Evolutionary conservation across 1,284 basidiomycete genomes (phyloP).

Genomic region (Takashimella tepidaria): DNA sequence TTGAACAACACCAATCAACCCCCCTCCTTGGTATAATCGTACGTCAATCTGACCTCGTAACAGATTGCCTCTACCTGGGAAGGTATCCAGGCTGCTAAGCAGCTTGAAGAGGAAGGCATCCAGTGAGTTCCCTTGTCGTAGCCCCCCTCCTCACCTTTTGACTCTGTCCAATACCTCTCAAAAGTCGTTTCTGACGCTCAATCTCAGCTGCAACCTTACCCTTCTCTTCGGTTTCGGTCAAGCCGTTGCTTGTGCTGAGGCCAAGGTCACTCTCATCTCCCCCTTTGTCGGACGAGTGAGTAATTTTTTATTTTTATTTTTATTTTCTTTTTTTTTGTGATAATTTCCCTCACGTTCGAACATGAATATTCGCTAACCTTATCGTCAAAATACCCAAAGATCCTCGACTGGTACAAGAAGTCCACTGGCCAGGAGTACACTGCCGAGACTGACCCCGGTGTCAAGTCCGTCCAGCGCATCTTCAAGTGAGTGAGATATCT

Average conservation of each 20-base stretch:
- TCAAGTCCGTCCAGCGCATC: constrained; percentile 90
- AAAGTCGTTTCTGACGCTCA: background rate
- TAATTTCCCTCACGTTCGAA: too few species aligned
- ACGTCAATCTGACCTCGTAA: too few species aligned
- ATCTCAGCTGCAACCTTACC: constrained; percentile 80
- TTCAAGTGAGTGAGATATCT: constrained; percentile 61
- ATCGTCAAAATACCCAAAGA: constrained; percentile 51
- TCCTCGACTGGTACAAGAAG: constrained; percentile 97
- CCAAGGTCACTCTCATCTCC: constrained; percentile 95
- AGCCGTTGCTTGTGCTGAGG: constrained; percentile 98
- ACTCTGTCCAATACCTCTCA: too few species aligned
- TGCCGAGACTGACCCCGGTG: constrained; percentile 89
- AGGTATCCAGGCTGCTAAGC: constrained; percentile 96
- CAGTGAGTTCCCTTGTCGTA: too few species aligned
- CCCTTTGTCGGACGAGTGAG: constrained; percentile 95
- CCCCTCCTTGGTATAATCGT: too few species aligned
- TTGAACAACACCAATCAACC: too few species aligned
- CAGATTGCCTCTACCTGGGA: constrained; percentile 96
- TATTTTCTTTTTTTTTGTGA: constrained; percentile 10
- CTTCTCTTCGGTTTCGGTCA: constrained; percentile 97
- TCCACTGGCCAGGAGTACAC: constrained; percentile 72
- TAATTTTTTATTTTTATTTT: constrained; percentile 19
- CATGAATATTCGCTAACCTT: too few species aligned
- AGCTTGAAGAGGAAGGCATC: constrained; percentile 89
- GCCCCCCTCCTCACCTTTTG: too few species aligned